Percentiles rank a stretch among this genome's conserved stretches.
phyloP scores from a whole-genome alignment of 1,284 basidiomycete genomes.

The Cutaneotrichosporon sp. region DNA sequence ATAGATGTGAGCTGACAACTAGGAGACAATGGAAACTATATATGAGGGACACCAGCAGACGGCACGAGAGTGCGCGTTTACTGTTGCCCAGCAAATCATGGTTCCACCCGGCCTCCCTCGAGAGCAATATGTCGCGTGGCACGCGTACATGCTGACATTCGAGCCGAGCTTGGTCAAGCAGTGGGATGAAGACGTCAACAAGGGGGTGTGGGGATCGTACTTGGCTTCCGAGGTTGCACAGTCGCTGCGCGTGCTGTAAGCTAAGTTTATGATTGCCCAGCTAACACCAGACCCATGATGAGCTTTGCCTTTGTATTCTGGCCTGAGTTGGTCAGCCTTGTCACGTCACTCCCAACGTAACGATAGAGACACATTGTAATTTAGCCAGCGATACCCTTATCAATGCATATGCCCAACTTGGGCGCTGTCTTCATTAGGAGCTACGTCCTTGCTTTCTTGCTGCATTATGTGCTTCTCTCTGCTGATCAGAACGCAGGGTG shows the following conservation, averaged over 20 bases:
- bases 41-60: conserved; percentile 23
- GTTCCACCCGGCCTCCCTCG: conserved; percentile 14
- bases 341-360: not conserved
- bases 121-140: conserved; percentile 30
- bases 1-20: not conserved
- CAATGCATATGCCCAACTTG: not conserved
- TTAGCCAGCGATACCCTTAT: too few relatives aligned
- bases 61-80: conserved; percentile 23
- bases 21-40: conserved; percentile 37
- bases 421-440: too few relatives aligned
- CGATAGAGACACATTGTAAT: not conserved
- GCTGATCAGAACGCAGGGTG: too few relatives aligned
- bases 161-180: conserved; percentile 30
- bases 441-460: too few relatives aligned
- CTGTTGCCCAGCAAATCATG: conserved; percentile 9
- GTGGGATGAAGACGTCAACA: conserved; percentile 24
- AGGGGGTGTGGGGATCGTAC: conserved; percentile 5
- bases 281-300: conserved; percentile 32
- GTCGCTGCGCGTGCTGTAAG: conserved; percentile 23
- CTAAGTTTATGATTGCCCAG: not conserved
- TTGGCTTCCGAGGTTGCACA: conserved; percentile 8
- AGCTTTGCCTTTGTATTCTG: conserved; percentile 45
- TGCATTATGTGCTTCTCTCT: too few relatives aligned
- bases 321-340: conserved; percentile 34
- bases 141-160: conserved; percentile 37